Evolutionary conservation across 495 filamentous ascomycete species (phyloP).

Genomic region (Geopyxis carbonaria): DNA sequence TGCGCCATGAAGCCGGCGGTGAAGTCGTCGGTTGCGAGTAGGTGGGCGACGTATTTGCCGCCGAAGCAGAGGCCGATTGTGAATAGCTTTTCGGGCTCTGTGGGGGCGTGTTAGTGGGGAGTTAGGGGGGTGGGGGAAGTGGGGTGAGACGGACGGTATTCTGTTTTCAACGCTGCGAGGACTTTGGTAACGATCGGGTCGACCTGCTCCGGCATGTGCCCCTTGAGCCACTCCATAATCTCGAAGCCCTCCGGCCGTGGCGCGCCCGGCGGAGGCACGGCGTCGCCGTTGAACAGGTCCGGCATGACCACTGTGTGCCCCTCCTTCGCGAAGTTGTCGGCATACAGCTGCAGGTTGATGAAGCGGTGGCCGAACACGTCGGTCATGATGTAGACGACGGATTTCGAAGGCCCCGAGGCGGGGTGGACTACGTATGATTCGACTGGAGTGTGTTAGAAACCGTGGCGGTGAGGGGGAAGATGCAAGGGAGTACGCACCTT

Average conservation of each 20-base stretch:
- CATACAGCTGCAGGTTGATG: slow-evolving; percentile 61
- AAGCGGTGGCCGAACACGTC: slow-evolving; percentile 53
- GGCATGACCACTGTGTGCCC: slow-evolving; percentile 63
- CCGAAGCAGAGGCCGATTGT: slow-evolving; percentile 71
- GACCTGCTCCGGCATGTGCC: slow-evolving; percentile 41
- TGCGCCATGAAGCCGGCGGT: slow-evolving; percentile 51
- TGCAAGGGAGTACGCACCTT: slow-evolving; percentile 14
- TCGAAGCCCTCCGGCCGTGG: slow-evolving; percentile 41
- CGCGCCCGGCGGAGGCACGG: too few relatives aligned
- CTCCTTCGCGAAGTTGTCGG: slow-evolving; percentile 66
- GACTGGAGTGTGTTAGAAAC: slow-evolving; percentile 18
- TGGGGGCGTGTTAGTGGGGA: too few relatives aligned
- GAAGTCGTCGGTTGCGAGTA: slow-evolving; percentile 22
- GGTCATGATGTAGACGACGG: slow-evolving; percentile 39
- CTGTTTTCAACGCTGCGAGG: slow-evolving; percentile 41
- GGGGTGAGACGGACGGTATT: too few relatives aligned
- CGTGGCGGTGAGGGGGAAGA: neutral
- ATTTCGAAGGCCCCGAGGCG: slow-evolving; percentile 29
- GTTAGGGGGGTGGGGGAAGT: too few relatives aligned
- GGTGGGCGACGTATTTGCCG: slow-evolving; percentile 36
- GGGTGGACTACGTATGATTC: slow-evolving; percentile 30
- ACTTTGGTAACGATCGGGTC: slow-evolving; percentile 46
- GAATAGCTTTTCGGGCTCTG: slow-evolving; percentile 50
- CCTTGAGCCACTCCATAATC: slow-evolving; percentile 40
- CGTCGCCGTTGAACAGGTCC: slow-evolving; percentile 62